Evolutionary conservation across 2,329 filamentous ascomycete species (phyloP).

Genomic region (Fusarium guadeloupense): DNA sequence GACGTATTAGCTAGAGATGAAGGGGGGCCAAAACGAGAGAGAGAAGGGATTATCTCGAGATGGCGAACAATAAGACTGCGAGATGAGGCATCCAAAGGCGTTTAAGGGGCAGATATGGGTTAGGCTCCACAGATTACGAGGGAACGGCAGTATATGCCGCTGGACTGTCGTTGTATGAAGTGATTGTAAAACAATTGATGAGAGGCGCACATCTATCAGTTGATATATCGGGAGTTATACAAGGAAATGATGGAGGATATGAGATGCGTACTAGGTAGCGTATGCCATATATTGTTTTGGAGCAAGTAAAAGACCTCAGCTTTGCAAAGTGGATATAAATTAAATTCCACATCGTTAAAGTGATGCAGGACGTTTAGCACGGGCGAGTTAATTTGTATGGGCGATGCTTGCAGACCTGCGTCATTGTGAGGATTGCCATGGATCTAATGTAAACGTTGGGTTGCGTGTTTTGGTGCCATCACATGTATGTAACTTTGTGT

Average conservation of each 20-base stretch:
- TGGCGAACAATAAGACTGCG: constrained; percentile 8
- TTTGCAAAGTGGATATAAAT: background rate
- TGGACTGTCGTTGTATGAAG: background rate
- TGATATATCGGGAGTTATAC: background rate
- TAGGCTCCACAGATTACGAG: background rate
- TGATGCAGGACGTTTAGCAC: no score
- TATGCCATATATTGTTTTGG: background rate
- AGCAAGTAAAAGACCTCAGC: background rate
- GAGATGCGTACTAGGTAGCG: background rate
- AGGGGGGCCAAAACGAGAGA: background rate
- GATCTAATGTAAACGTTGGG: constrained; percentile 10
- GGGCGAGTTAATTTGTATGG: no score
- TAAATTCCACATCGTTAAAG: background rate
- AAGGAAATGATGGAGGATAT: background rate
- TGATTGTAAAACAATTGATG: constrained; percentile 16
- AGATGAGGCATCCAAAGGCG: constrained; percentile 29
- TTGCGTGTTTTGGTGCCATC: constrained; percentile 21
- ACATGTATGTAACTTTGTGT: constrained; percentile 5
- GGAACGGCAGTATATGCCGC: no score
- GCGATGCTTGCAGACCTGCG: no score
- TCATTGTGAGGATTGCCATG: background rate
- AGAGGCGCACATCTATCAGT: background rate
- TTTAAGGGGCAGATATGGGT: constrained; percentile 22
- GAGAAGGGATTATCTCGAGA: background rate
- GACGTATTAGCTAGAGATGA: constrained; percentile 5